Evolutionary conservation across 768 basidiomycete species (phyloP).

Genomic region (Boletus rubescentipes): DNA sequence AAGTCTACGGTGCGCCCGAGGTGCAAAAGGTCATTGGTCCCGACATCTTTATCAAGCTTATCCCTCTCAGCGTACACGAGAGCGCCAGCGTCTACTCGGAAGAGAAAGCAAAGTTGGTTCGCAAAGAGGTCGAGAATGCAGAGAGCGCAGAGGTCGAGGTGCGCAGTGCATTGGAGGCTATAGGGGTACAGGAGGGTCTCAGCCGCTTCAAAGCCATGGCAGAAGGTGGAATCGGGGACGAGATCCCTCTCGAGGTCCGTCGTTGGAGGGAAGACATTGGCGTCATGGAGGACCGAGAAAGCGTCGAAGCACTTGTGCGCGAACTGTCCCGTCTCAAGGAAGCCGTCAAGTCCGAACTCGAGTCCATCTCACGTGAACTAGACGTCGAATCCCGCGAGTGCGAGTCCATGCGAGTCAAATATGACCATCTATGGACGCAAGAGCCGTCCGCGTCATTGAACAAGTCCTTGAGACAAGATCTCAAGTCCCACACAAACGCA

Average conservation of each 20-base stretch:
- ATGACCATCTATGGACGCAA: slow-evolving; percentile 85
- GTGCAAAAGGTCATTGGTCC: slow-evolving; percentile 94
- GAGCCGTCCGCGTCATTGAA: slow-evolving; percentile 74
- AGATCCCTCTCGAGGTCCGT: slow-evolving; percentile 68
- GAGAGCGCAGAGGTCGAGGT: slow-evolving; percentile 83
- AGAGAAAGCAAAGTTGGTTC: slow-evolving; percentile 94
- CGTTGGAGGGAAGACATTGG: slow-evolving; percentile 75
- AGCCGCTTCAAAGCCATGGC: slow-evolving; percentile 69
- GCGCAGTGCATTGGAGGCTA: slow-evolving; percentile 73
- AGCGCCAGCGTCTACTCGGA: slow-evolving; percentile 96
- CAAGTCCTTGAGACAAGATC: slow-evolving; percentile 68
- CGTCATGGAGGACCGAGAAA: slow-evolving; percentile 64
- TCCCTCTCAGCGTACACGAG: slow-evolving; percentile 94
- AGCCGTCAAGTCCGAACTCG: slow-evolving; percentile 58
- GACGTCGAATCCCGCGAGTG: slow-evolving; percentile 86
- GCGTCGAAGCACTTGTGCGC: slow-evolving; percentile 60
- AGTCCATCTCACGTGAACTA: slow-evolving; percentile 60
- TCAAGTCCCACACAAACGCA: slow-evolving; percentile 71
- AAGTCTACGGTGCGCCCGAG: slow-evolving; percentile 86
- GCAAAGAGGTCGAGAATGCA: slow-evolving; percentile 84
- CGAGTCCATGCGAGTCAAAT: slow-evolving; percentile 84
- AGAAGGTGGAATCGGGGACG: slow-evolving; percentile 61
- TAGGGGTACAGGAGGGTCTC: slow-evolving; percentile 74
- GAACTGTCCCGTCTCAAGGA: slow-evolving; percentile 61
- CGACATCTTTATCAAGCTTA: slow-evolving; percentile 82